These are phyloP conservation scores for Rhizophagus sp. DNA, from an alignment of 192 early-diverging fungal species.

Conservation along the genomic window DNA sequence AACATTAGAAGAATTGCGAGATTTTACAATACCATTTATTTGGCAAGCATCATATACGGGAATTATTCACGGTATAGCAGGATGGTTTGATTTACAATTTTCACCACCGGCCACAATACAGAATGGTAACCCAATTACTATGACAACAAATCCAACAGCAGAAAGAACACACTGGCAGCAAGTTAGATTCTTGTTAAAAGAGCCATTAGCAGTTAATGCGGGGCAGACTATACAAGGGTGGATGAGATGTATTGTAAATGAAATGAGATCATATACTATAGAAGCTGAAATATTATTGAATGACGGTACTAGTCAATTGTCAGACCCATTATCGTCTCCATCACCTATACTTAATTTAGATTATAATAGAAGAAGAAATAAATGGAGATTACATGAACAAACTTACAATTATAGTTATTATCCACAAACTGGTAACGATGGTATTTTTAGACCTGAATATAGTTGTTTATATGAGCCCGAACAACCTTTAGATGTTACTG, in stretches of 20 bases:
- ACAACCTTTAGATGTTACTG: constrained; percentile 19
- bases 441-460: constrained; percentile 56
- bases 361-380: constrained; percentile 58
- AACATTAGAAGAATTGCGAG: constrained; percentile 71
- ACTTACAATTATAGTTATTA: constrained; percentile 77
- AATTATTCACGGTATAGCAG: constrained; percentile 89
- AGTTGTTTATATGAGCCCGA: constrained; percentile 61
- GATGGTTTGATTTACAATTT: constrained; percentile 96
- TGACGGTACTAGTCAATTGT: constrained; percentile 40
- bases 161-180: constrained; percentile 99
- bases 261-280: constrained; percentile 90
- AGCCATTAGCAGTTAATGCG: constrained; percentile 94
- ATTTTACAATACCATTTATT: constrained; percentile 82
- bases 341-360: constrained; percentile 43
- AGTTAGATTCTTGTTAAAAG: constrained; percentile 88
- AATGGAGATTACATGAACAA: constrained; percentile 94
- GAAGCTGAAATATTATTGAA: constrained; percentile 69
- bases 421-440: constrained; percentile 40
- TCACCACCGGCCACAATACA: constrained; percentile 52
- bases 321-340: constrained; percentile 47
- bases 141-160: constrained; percentile 84
- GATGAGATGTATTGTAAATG: constrained; percentile 86
- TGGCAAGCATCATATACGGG: constrained; percentile 87
- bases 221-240: constrained; percentile 82
- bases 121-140: constrained; percentile 60